Percentiles rank a stretch among this genome's conserved stretches.
Conservation (phyloP, 768 basidiomycete genomes). For the Boletus sp. region DNA sequence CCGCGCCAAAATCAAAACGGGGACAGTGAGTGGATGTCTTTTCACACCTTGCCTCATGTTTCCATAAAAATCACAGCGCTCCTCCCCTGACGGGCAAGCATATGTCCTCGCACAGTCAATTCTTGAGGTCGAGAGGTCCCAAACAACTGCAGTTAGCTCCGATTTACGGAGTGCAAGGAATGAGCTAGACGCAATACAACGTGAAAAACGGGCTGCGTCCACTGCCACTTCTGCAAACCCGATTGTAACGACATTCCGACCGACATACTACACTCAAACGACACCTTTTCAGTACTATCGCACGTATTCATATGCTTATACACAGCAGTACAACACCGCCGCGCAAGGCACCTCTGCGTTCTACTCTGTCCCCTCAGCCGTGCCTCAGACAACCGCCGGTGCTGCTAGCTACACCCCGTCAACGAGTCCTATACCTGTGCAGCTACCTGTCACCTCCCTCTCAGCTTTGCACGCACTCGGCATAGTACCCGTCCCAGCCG, state of each 20-base stretch:
- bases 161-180: slow-evolving; percentile 61
- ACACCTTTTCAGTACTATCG: slow-evolving; percentile 58
- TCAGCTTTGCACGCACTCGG: slow-evolving; percentile 63
- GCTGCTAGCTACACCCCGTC: slow-evolving; percentile 30
- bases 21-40: slow-evolving; percentile 44
- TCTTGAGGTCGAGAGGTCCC: slow-evolving; percentile 63
- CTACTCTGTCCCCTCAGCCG: slow-evolving; percentile 30
- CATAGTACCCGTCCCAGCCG: slow-evolving; percentile 64
- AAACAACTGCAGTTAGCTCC: slow-evolving; percentile 51
- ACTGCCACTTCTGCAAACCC: slow-evolving; percentile 28
- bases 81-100: slow-evolving; percentile 59
- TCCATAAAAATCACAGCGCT: slow-evolving; percentile 41
- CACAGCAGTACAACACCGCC: slow-evolving; percentile 47
- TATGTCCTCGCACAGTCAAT: slow-evolving; percentile 61
- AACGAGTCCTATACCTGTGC: slow-evolving; percentile 51
- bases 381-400: slow-evolving; percentile 35
- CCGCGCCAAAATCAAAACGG: slow-evolving; percentile 48
- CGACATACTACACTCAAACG: slow-evolving; percentile 34
- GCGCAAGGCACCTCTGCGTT: slow-evolving; percentile 22
- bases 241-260: slow-evolving; percentile 37
- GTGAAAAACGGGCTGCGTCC: slow-evolving; percentile 57
- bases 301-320: slow-evolving; percentile 61
- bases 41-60: not conserved
- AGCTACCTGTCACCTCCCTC: slow-evolving; percentile 62
- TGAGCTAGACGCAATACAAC: slow-evolving; percentile 65